phyloP scores from a whole-genome alignment of 2,329 filamentous ascomycete genomes.

The Epichloe amarillans region DNA sequence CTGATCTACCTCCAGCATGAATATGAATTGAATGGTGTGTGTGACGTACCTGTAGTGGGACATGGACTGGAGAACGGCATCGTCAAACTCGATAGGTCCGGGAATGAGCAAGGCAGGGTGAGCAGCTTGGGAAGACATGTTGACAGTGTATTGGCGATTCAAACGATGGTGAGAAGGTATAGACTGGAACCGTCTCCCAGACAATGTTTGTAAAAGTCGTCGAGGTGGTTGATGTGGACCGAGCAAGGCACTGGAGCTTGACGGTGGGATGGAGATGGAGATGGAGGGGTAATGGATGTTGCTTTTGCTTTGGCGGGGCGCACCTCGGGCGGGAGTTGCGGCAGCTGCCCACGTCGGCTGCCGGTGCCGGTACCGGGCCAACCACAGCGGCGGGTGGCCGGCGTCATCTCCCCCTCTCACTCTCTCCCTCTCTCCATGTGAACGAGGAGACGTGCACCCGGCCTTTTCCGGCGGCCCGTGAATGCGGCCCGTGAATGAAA shows the following conservation, averaged over 20 bases:
- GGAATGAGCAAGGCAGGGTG: slow-evolving; percentile 80
- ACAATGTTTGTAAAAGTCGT: background rate
- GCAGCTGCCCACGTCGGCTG: background rate
- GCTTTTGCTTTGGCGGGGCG: slow-evolving; percentile 1
- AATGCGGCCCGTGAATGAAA: too few species aligned
- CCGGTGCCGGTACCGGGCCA: background rate
- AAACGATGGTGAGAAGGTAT: background rate
- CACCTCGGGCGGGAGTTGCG: background rate
- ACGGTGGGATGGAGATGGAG: background rate
- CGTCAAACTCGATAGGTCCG: slow-evolving; percentile 94
- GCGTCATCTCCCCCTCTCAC: background rate
- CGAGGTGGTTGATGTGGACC: slow-evolving; percentile 3
- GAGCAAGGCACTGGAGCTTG: background rate
- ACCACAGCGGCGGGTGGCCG: background rate
- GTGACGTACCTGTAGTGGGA: slow-evolving; percentile 68
- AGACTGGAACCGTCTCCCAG: background rate
- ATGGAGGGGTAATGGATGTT: background rate
- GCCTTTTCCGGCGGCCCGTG: slow-evolving; percentile 3
- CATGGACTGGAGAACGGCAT: slow-evolving; percentile 92
- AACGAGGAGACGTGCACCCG: background rate
- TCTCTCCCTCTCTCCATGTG: background rate
- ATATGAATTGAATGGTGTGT: background rate
- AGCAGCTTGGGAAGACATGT: slow-evolving; percentile 48
- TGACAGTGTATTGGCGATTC: slow-evolving; percentile 11
- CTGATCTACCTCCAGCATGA: background rate